These are phyloP conservation scores for Mycotypha africana DNA, from an alignment of 371 early-diverging fungal genomes.

Conservation along the genomic window DNA sequence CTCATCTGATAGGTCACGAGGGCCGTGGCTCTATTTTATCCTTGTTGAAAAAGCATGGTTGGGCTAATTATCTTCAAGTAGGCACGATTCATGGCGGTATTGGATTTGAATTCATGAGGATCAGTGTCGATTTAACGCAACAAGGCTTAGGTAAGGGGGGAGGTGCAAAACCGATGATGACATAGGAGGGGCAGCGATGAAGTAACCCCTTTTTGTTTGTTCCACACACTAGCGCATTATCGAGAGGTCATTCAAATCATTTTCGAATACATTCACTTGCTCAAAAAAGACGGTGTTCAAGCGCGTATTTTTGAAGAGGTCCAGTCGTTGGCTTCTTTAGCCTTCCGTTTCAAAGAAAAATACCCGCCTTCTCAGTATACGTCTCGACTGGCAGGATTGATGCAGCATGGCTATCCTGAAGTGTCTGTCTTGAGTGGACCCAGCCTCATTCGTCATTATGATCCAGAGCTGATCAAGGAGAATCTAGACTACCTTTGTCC, in stretches of 20 bases:
- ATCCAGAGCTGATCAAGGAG: constrained; percentile 55
- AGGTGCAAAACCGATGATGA: too few relatives aligned
- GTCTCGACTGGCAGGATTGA: constrained; percentile 54
- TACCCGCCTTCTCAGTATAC: constrained; percentile 54
- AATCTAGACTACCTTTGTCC: constrained; percentile 55
- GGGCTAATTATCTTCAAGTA: constrained; percentile 78
- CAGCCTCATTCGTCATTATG: constrained; percentile 56
- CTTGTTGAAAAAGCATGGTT: constrained; percentile 76
- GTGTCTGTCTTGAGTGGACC: constrained; percentile 68
- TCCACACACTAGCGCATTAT: constrained; percentile 42
- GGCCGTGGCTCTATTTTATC: constrained; percentile 85
- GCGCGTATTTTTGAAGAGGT: constrained; percentile 78
- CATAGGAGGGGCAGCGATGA: too few relatives aligned
- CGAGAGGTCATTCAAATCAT: constrained; percentile 73
- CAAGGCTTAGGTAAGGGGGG: constrained; percentile 63
- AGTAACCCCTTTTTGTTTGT: constrained; percentile 5
- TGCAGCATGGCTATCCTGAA: constrained; percentile 66
- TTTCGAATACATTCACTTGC: constrained; percentile 86
- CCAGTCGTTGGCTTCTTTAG: constrained; percentile 58
- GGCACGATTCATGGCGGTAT: constrained; percentile 63
- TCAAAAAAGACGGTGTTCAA: constrained; percentile 64
- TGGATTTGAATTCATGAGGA: constrained; percentile 78
- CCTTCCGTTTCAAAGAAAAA: constrained; percentile 85
- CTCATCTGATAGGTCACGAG: constrained; percentile 80
- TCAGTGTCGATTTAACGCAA: constrained; percentile 78